Evolutionary conservation across 495 filamentous ascomycete genomes (phyloP).

Genomic region (Bacidia rubella): DNA sequence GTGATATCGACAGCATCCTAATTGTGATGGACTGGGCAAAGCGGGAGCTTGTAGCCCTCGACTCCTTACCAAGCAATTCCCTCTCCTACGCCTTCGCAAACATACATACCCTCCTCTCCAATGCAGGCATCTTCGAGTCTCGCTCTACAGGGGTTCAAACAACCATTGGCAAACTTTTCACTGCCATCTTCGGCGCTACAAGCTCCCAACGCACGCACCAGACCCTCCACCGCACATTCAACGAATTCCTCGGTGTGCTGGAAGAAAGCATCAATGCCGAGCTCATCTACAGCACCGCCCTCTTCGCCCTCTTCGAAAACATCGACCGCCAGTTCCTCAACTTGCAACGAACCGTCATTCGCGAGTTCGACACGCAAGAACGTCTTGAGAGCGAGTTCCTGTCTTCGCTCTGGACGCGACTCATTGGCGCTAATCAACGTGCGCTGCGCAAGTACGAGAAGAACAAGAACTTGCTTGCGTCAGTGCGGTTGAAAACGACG

Average conservation of each 20-base stretch:
- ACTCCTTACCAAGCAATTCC: constrained; percentile 38
- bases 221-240: constrained; percentile 73
- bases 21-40: constrained; percentile 92
- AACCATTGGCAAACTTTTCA: constrained; percentile 47
- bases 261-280: constrained; percentile 81
- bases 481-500: constrained; percentile 67
- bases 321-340: constrained; percentile 84
- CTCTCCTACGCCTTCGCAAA: constrained; percentile 62
- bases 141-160: constrained; percentile 46
- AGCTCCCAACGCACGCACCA: constrained; percentile 62
- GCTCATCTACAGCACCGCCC: constrained; percentile 55
- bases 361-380: constrained; percentile 68
- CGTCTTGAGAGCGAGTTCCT: constrained; percentile 66
- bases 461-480: constrained; percentile 60
- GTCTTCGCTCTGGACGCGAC: constrained; percentile 68
- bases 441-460: constrained; percentile 76
- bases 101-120: constrained; percentile 58
- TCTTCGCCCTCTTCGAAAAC: constrained; percentile 73
- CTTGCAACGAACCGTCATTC: constrained; percentile 69
- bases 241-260: constrained; percentile 71
- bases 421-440: constrained; percentile 57
- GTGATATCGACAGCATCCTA: constrained; percentile 80
- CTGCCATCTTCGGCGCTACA: constrained; percentile 63
- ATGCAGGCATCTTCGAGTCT: constrained; percentile 56
- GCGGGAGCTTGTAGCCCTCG: constrained; percentile 55